These are phyloP conservation scores for Chalaropsis thielavioides DNA, from an alignment of 2,329 filamentous ascomycete species.

Conservation along the genomic window DNA sequence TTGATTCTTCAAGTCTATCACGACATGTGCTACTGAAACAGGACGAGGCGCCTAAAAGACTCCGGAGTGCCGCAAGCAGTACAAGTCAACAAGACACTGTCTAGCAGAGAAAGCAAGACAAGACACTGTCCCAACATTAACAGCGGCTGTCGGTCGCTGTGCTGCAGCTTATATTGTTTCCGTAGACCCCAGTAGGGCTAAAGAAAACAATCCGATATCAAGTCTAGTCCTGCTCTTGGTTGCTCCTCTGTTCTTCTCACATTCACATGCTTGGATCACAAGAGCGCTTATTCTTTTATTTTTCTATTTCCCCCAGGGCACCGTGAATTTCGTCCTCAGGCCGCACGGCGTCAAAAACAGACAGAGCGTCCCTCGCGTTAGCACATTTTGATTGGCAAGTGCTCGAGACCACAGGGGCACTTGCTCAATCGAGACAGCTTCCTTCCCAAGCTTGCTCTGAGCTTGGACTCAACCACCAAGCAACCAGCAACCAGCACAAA, in stretches of 20 bases:
- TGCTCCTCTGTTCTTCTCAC: not conserved
- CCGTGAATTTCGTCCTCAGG: not conserved
- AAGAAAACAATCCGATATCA: too few species aligned
- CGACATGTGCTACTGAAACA: too few species aligned
- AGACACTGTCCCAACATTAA: too few species aligned
- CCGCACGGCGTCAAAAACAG: not conserved
- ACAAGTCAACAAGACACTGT: too few species aligned
- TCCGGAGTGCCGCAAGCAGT: too few species aligned
- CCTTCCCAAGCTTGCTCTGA: conserved; percentile 1
- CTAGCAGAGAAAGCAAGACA: too few species aligned
- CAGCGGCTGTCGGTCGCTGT: too few species aligned
- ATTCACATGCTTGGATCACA: conserved; percentile 5
- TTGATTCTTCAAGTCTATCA: too few species aligned
- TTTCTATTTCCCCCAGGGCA: not conserved
- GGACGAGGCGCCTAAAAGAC: too few species aligned
- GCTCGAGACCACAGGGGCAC: not conserved
- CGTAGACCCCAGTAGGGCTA: too few species aligned
- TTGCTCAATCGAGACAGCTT: not conserved
- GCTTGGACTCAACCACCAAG: conserved; percentile 7
- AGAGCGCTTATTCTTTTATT: not conserved
- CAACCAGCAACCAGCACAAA: not conserved
- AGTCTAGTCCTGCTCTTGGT: not conserved
- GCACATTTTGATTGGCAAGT: not conserved
- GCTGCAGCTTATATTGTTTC: too few species aligned
- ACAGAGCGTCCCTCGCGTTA: not conserved